phyloP scores from a whole-genome alignment of 371 early-diverging fungal species.

The Furculomyces boomerangus region DNA sequence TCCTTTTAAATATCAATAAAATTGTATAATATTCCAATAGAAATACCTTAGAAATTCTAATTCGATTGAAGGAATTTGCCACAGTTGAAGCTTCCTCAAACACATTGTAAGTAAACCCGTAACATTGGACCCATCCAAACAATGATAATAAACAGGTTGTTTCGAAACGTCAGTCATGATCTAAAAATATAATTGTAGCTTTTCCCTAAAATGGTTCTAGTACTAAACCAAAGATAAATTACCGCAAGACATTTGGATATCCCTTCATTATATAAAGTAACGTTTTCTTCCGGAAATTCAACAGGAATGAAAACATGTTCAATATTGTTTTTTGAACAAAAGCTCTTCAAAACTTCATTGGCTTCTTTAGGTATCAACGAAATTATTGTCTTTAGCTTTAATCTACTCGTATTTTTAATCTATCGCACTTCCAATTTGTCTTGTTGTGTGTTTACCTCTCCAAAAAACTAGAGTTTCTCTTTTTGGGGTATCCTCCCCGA shows the following conservation, averaged over 20 bases:
- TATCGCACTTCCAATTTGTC: not conserved
- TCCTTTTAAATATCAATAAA: not conserved
- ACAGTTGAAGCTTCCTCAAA: slow-evolving; percentile 74
- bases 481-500: slow-evolving; percentile 74
- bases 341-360: slow-evolving; percentile 35
- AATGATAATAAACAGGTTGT: slow-evolving; percentile 73
- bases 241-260: slow-evolving; percentile 57
- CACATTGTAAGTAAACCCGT: slow-evolving; percentile 73
- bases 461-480: slow-evolving; percentile 66
- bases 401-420: slow-evolving; percentile 19
- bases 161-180: slow-evolving; percentile 56
- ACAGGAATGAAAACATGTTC: slow-evolving; percentile 50
- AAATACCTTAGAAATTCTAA: slow-evolving; percentile 42
- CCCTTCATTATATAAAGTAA: slow-evolving; percentile 61
- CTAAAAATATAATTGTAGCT: slow-evolving; percentile 11
- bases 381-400: slow-evolving; percentile 58
- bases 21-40: not conserved
- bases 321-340: slow-evolving; percentile 46
- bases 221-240: not conserved
- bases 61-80: slow-evolving; percentile 54
- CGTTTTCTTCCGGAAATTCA: slow-evolving; percentile 72
- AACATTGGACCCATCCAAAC: slow-evolving; percentile 77
- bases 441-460: slow-evolving; percentile 28
- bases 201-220: not conserved
- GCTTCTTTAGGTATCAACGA: slow-evolving; percentile 69